Evolutionary conservation across 371 early-diverging fungal species (phyloP).

Genomic region (Actinomortierella wolfii): DNA sequence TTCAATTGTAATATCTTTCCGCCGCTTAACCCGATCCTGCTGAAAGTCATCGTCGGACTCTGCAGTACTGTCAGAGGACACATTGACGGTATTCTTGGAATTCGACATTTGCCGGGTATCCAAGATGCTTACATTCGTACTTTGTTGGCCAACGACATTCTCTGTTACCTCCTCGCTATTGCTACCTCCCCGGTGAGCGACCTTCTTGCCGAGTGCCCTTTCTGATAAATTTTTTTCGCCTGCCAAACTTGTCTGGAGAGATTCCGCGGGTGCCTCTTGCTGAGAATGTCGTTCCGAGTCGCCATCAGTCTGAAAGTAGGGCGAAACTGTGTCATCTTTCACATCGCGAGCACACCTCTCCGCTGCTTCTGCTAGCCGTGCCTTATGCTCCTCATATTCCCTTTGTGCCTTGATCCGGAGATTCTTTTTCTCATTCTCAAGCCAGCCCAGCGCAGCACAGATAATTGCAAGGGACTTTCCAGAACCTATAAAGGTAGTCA

Average conservation of each 20-base stretch:
- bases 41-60: neutral
- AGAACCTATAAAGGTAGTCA: constrained; percentile 50
- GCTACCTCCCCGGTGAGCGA: neutral
- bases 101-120: too few relatives aligned
- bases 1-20: constrained; percentile 14
- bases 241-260: too few relatives aligned
- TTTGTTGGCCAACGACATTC: too few relatives aligned
- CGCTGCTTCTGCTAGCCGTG: neutral
- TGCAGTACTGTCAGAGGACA: too few relatives aligned
- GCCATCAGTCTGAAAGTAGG: constrained; percentile 14
- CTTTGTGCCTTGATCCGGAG: constrained; percentile 28
- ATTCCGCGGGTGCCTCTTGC: too few relatives aligned
- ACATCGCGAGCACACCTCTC: constrained; percentile 2
- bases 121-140: too few relatives aligned
- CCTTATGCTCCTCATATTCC: constrained; percentile 18
- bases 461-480: constrained; percentile 63
- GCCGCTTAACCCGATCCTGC: neutral
- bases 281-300: too few relatives aligned
- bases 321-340: constrained; percentile 10
- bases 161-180: neutral
- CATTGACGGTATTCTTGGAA: neutral
- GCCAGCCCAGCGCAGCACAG: constrained; percentile 55
- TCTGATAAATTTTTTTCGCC: too few relatives aligned
- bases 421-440: constrained; percentile 10
- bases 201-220: too few relatives aligned